Conservation (phyloP, 1,284 basidiomycete species). For the Xerocomus minutiporus region DNA sequence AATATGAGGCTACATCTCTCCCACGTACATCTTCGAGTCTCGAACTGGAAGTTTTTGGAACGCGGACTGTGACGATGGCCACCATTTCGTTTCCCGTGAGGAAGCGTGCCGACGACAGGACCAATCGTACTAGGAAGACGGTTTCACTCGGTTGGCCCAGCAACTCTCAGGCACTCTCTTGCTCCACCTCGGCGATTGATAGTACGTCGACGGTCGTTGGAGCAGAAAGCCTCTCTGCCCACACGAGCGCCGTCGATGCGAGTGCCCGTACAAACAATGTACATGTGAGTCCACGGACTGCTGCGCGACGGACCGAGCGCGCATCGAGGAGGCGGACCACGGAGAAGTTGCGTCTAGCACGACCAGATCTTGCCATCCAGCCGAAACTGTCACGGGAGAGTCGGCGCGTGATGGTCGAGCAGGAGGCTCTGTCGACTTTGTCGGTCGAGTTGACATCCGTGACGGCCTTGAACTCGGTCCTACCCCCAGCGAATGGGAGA, state of each 20-base stretch:
- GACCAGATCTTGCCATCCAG: slow-evolving; percentile 26
- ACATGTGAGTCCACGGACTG: slow-evolving; percentile 18
- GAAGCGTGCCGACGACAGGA: slow-evolving; percentile 10
- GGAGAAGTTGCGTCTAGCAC: slow-evolving; percentile 27
- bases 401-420: background rate
- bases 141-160: background rate
- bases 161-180: background rate
- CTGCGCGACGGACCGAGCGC: slow-evolving; percentile 16
- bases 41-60: background rate
- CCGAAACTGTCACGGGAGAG: background rate
- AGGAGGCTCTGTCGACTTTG: background rate
- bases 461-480: background rate
- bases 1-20: background rate
- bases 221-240: background rate
- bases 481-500: background rate
- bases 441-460: background rate
- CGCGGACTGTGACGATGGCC: background rate
- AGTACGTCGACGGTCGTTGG: background rate
- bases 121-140: slow-evolving; percentile 4
- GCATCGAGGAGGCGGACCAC: slow-evolving; percentile 24
- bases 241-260: background rate
- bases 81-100: slow-evolving; percentile 25
- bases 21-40: background rate
- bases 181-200: slow-evolving; percentile 2
- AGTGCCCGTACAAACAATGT: background rate